Base-by-base conservation (phyloP, 192 early-diverging fungal species). In the Rhizoclosmatium globosum region DNA sequence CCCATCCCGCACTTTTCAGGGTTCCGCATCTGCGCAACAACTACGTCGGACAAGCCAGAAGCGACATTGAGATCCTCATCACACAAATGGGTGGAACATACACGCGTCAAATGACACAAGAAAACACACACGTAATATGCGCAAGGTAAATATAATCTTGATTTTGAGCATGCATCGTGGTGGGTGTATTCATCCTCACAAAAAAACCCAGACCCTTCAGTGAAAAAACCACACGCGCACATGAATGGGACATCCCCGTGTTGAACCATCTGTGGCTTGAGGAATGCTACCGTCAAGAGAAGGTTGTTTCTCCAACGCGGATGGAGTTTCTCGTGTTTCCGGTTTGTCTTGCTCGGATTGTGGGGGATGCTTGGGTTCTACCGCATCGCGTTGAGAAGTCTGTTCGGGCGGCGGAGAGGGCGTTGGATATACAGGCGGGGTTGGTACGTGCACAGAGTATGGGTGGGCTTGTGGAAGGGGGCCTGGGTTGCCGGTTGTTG, bases 261-360 rank as follows among this genome's bases (percentile, higher is more conserved):
- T 87, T 95, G 4, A 95, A 97, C 81, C 95, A 97, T 82, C 60
- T 95, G 19, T 97, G 95, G 95, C 69, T 97, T 0, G 95, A 97
- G 84, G 92, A 92, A 43, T 87, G 90, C 79, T 95, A 87, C 78
- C 87, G 87, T 68, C 69, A 83, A 41, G 88, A 91, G 66, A 81
- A 87, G 7, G 87, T 90, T 21, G 85, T 88, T 50, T 86, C 90
- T 50, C 84, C 31, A 38, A 86, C 31, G 73, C 82, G 85, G 85
- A 2, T 42, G 38, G 0, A 67, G 83, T 59, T 64, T 62, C 44
- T 64, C 21, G 64, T 53, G 6, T 79, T 50, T 39, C 70, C 70
- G 2, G 31, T 46, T 3, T 71, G 59, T 57, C 61, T 79, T 7
- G n/a, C 70, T 13, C 21, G 45, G n/a, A 46, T 79, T 21, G 78